Conservation (phyloP, 768 basidiomycete genomes). For the Rhizopogon roseolus region DNA sequence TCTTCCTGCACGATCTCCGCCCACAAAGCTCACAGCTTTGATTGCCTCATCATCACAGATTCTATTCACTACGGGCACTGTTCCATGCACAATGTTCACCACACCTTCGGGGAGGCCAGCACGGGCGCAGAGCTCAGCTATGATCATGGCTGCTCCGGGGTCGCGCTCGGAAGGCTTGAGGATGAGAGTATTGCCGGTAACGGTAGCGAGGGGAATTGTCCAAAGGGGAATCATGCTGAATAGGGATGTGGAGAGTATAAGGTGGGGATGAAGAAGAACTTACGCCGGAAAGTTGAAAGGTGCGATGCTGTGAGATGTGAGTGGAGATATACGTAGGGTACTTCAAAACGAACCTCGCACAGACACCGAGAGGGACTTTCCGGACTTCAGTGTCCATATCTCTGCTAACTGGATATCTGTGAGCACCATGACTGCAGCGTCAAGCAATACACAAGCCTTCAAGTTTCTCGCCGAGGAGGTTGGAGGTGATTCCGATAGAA, state of each 20-base stretch:
- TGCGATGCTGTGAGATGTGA: constrained; percentile 45
- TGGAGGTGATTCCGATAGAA: constrained; percentile 76
- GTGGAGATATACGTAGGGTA: not conserved
- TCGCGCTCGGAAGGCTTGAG: constrained; percentile 96
- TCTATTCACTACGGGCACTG: constrained; percentile 83
- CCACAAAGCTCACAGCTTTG: constrained; percentile 95
- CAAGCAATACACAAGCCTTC: constrained; percentile 57
- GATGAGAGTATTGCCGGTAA: constrained; percentile 90
- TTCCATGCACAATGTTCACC: constrained; percentile 89
- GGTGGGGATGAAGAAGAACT: constrained; percentile 17
- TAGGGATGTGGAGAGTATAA: constrained; percentile 1
- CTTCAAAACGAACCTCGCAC: constrained; percentile 45
- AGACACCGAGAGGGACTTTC: constrained; percentile 82
- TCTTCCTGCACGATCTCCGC: constrained; percentile 87
- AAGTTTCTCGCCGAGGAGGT: constrained; percentile 84
- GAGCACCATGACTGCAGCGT: constrained; percentile 5
- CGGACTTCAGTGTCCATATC: constrained; percentile 96
- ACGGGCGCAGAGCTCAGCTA: constrained; percentile 88
- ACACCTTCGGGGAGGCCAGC: constrained; percentile 88
- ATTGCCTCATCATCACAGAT: constrained; percentile 91
- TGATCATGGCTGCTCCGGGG: constrained; percentile 96
- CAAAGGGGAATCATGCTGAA: constrained; percentile 92
- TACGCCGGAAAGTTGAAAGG: constrained; percentile 93
- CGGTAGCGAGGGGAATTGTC: constrained; percentile 87
- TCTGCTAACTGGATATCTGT: constrained; percentile 59